Base-by-base conservation (phyloP, 192 early-diverging fungal genomes). In the Chytriomyces confervae region DNA sequence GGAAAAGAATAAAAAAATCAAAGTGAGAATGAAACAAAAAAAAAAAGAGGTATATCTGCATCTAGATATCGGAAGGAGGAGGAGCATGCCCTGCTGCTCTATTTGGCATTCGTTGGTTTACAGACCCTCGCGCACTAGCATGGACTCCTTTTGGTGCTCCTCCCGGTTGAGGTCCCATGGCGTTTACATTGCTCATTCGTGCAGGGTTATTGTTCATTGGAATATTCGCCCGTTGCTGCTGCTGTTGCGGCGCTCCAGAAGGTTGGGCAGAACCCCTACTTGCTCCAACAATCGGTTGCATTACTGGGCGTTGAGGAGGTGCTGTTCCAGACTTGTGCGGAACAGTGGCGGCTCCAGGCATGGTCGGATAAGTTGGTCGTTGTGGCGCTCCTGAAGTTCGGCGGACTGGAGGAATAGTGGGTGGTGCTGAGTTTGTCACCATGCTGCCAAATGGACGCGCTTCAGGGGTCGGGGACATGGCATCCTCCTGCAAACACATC, bases 41-140 rank as follows among this genome's bases (percentile, higher is more conserved):
- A 57, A 57, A 57, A 57, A 57, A 57, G 20, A n/a, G 20, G 53
- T 57, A 57, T 36, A 36, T 36, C 36, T 36, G 36, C 36, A 57
- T 57, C 53, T 57, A 57, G 20, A 57, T 57, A 57, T 57, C 53
- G 16, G 53, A 57, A 20, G 53, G 53, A 57, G 53, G 53, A 57
- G 53, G 53, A 13, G 53, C 53, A 57, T 57, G 53, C 20, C 53
- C 53, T 20, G 20, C 20, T n/a, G 53, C 53, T 57, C 53, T 13
- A 57, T 13, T 20, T 13, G 53, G 53, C 20, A 20, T 20, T 13
- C 53, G 53, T n/a, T 13, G 13, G 53, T 20, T 57, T 57, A 20
- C 16, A 13, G 20, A n/a, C 20, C 53, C 53, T 57, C 16, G 53
- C 53, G 36, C 36, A 36, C 36, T 36, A 36, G 36, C 36, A 36